A percentile compares a stretch with the other conserved stretches of the same genome.
phyloP scores from a whole-genome alignment of 306 rosid genomes.

The Cajanus cajan region DNA sequence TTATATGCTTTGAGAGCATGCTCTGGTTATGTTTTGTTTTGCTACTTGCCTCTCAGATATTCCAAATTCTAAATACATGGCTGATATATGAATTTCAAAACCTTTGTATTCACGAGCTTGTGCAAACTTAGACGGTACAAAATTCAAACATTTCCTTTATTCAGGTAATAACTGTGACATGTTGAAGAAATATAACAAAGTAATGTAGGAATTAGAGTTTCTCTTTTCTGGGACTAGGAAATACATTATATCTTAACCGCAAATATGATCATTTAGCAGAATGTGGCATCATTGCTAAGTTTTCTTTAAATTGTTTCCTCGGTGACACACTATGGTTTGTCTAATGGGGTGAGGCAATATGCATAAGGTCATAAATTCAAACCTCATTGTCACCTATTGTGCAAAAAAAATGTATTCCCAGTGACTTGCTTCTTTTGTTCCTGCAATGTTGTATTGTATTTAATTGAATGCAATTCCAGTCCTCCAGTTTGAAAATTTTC shows the following conservation, averaged over 20 bases:
- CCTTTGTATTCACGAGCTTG: not conserved
- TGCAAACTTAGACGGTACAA: not conserved
- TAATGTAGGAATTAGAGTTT: not conserved
- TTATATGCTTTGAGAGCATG: not conserved
- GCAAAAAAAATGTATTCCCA: not conserved
- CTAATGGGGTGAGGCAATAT: not conserved
- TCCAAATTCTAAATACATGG: not conserved
- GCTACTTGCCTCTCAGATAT: not conserved
- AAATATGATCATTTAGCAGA: slow-evolving; percentile 1
- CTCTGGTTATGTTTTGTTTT: not conserved
- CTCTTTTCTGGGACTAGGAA: not conserved
- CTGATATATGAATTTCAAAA: not conserved
- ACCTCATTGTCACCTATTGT: not conserved
- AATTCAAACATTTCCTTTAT: not conserved
- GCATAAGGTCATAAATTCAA: not conserved
- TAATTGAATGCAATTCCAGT: not conserved
- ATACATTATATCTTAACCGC: not conserved
- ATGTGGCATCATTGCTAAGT: not conserved
- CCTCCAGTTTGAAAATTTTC: not conserved
- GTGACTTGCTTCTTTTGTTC: not conserved
- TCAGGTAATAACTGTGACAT: not conserved
- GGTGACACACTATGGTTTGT: not conserved
- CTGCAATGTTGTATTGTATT: not conserved
- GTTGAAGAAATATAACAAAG: not conserved
- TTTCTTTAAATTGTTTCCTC: not conserved